phyloP scores from a whole-genome alignment of 2,329 filamentous ascomycete species.

The Chaetomium sp. region DNA sequence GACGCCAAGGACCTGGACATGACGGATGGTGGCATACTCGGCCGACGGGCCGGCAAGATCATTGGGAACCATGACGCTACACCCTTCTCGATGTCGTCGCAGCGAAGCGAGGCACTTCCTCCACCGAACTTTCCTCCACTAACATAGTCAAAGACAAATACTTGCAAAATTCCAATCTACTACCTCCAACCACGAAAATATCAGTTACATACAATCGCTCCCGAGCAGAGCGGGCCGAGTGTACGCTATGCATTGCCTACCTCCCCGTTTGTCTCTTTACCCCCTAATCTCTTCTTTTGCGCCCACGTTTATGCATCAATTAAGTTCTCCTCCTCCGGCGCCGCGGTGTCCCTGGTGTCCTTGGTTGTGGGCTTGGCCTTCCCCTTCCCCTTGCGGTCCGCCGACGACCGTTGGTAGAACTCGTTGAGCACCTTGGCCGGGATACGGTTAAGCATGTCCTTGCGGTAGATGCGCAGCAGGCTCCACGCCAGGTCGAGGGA shows the following conservation, averaged over 20 bases:
- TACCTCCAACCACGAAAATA: conserved; percentile 16
- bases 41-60: neutral
- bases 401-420: conserved; percentile 66
- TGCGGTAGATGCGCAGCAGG: conserved; percentile 92
- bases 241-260: neutral
- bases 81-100: neutral
- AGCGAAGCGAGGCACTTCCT: neutral
- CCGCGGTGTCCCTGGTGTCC: conserved; percentile 27
- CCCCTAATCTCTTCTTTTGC: neutral
- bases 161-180: conserved; percentile 22
- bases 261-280: neutral
- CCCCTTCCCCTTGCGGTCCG: conserved; percentile 57
- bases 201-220: conserved; percentile 21
- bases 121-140: neutral
- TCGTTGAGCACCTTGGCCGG: conserved; percentile 76
- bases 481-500: conserved; percentile 96
- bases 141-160: neutral
- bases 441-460: conserved; percentile 94
- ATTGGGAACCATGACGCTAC: neutral
- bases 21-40: neutral
- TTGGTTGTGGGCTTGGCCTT: conserved; percentile 47
- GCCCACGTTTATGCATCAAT: conserved; percentile 29
- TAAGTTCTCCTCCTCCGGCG: conserved; percentile 30
- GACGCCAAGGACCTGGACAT: neutral
- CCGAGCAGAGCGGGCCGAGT: conserved; percentile 3